Evolutionary conservation across 2,329 filamentous ascomycete species (phyloP), one percentile per base, ranked within the genome.

Genomic region (Phoma sp.): DNA sequence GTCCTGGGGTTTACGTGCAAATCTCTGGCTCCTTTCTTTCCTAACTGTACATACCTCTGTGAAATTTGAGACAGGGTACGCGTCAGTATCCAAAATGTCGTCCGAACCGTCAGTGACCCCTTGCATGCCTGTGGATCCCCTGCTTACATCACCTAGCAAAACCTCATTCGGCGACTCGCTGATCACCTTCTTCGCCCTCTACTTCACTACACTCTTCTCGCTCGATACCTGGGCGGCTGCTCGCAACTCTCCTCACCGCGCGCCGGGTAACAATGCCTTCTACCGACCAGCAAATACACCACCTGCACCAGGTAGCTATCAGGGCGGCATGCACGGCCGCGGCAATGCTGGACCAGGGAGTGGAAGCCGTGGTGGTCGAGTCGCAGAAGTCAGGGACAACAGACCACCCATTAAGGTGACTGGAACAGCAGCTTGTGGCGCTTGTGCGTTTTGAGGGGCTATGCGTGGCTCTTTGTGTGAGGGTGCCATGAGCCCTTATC

Each of bases 121-220:
- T 33, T 29, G 11, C 29, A 18, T 22, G 18, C 14, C n/a, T 4
- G 22, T 7, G 3, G 18, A 36, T 8, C 14, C n/a, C 40, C n/a
- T 11, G 42, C 52, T 55, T n/a, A 55, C 53, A 52, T 44, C 40
- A 37, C 25, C 22, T 4, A 55, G 52, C 25, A 49, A 55, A 46
- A 32, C 49, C 36, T 46, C 53, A 18, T 55, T 44, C 32, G 40
- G 46, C 35, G 60, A 59, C 29, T 62, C 68, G 8, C 41, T 72
- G 52, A 48, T 67, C 29, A 62, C 68, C 59, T 75, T 75, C 67
- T 25, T 74, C 55, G 69, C 70, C 27, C 72, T 75, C 43, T 75
- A 75, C 60, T 44, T 75, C 39, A 74, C 73, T n/a, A 75, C 72
- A 0, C 69, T 75, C 57, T 75, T 75, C 67, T 69, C 64, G 48